These are phyloP conservation scores for Tricholoma hemisulphureum DNA, from an alignment of 768 basidiomycete species.

Conservation along the genomic window DNA sequence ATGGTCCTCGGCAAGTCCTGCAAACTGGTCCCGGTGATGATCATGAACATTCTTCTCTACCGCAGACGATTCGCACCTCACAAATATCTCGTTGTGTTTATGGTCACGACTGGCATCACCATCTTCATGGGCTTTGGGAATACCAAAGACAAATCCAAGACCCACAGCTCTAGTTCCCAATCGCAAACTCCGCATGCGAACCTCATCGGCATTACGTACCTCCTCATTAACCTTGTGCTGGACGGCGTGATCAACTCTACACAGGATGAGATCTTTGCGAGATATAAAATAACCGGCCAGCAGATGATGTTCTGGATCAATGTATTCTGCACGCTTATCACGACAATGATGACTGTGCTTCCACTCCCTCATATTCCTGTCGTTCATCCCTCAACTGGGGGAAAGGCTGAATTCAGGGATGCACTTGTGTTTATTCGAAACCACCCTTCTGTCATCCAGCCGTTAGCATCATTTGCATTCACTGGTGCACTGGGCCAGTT, in stretches of 20 bases:
- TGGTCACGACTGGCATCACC: constrained; percentile 90
- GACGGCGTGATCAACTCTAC: constrained; percentile 95
- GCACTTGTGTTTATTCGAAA: constrained; percentile 71
- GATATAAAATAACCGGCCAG: constrained; percentile 74
- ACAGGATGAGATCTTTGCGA: constrained; percentile 92
- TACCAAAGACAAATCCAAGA: constrained; percentile 44
- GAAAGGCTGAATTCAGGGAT: constrained; percentile 59
- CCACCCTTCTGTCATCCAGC: constrained; percentile 73
- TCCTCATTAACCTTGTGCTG: constrained; percentile 82
- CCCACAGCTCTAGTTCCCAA: constrained; percentile 35
- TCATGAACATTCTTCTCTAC: constrained; percentile 96
- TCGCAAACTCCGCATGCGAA: constrained; percentile 48
- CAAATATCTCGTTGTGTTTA: constrained; percentile 93
- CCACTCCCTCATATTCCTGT: constrained; percentile 83
- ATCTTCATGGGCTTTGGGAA: constrained; percentile 90
- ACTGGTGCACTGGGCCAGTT: constrained; percentile 94
- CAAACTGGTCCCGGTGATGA: constrained; percentile 97
- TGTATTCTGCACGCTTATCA: constrained; percentile 74
- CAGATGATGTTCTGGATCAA: constrained; percentile 99
- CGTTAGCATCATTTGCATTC: constrained; percentile 81
- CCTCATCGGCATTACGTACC: constrained; percentile 70
- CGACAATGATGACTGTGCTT: constrained; percentile 65
- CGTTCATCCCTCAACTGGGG: constrained; percentile 63
- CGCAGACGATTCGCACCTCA: constrained; percentile 88
- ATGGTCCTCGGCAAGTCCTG: constrained; percentile 99